A percentile compares a stretch with the other conserved stretches of the same genome.
These are phyloP conservation scores for Pseudogymnoascus destructans DNA, from an alignment of 2,329 filamentous ascomycete species.

Conservation along the genomic window DNA sequence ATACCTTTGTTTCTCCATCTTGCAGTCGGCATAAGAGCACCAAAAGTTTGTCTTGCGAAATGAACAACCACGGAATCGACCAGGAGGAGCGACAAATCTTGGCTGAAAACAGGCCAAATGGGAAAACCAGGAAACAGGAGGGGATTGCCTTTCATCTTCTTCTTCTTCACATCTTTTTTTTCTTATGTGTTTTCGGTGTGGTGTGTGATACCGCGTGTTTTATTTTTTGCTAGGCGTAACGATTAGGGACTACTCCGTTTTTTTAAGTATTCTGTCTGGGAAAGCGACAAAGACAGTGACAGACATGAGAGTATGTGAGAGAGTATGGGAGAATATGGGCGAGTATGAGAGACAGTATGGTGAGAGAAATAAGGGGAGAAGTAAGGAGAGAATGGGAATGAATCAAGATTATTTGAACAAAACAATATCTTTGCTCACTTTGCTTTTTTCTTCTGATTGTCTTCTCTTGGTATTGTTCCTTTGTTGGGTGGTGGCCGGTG, in stretches of 20 bases:
- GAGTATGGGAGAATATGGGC: too few species aligned
- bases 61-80: background rate
- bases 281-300: background rate
- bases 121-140: background rate
- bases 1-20: background rate
- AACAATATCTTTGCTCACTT: too few species aligned
- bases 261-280: background rate
- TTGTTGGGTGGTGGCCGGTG: too few species aligned
- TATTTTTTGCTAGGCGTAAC: background rate
- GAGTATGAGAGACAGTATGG: too few species aligned
- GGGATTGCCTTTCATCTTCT: background rate
- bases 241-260: background rate
- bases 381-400: too few species aligned
- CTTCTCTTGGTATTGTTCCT: too few species aligned
- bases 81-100: too few species aligned
- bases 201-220: background rate
- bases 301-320: too few species aligned
- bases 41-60: background rate
- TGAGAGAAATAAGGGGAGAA: too few species aligned
- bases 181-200: background rate
- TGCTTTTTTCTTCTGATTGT: too few species aligned
- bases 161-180: background rate
- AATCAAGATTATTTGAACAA: too few species aligned
- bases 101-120: background rate
- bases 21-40: background rate